Base-by-base conservation (phyloP, 805 yeast species). In the Metschnikowia bowlesiae region DNA sequence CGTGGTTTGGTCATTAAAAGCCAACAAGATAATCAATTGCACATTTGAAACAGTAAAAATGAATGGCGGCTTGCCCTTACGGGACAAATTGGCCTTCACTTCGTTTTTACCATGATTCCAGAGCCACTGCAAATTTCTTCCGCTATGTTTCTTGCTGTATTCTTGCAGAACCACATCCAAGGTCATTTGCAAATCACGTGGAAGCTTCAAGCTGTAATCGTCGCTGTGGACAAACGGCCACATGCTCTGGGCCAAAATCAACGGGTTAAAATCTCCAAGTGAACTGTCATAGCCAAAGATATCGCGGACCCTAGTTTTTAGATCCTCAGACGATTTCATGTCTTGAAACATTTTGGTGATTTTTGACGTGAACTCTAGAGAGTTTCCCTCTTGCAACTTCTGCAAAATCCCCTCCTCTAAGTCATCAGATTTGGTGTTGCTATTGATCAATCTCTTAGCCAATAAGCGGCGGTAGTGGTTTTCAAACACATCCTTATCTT, bases 311-410 rank as follows among this genome's bases (percentile, higher is more conserved):
- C 72, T 67, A n/a, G 63, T 55, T 59, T 83, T 87, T 63, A 94
- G 75, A 49, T 89, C 92, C 53, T 81, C 82, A 0, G 96, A 88
- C 3, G 92, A 80, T 59, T 86, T 81, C 75, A 94, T 89, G 69
- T 94, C 99, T 65, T 86, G 87, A 67, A 94, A 91, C 99, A 94
- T 94, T 60, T 90, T 88, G 22, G 96, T 87, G 67, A 94, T 87
- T 67, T 91, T 92, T 48, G 89, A 85, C 1, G 98, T 91, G 67
- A 92, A 94, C 63, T 94, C 98, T 64, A 85, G 76, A 16, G 96
- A 89, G 68, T 94, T 92, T 53, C 87, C 96, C 51, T 87, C 86
- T 65, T 90, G 95, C 57, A 94, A 78, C 61, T 87, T 82, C 61
- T 89, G 89, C 53, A 94, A 89, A 55, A 94, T 83, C 51, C 80